Conservation (phyloP, 495 filamentous ascomycete species). For the Choiromyces venosus region DNA sequence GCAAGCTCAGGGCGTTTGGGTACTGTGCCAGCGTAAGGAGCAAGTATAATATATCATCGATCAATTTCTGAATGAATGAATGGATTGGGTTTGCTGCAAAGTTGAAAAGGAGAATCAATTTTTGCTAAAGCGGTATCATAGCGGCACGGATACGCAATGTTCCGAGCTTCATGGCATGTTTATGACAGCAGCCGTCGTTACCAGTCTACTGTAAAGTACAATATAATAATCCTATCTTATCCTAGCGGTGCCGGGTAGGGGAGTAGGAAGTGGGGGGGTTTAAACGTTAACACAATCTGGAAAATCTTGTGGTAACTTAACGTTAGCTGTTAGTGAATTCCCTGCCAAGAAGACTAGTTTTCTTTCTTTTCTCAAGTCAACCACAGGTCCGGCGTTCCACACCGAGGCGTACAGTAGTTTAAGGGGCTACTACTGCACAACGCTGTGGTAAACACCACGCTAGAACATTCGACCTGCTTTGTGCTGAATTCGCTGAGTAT, state of each 20-base stretch:
- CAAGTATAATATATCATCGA: background rate
- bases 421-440: background rate
- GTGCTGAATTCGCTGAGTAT: background rate
- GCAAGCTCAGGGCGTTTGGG: background rate
- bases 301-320: background rate
- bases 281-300: background rate
- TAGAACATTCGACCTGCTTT: background rate
- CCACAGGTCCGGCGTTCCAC: background rate
- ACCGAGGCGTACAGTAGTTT: background rate
- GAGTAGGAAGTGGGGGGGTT: background rate
- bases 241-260: background rate
- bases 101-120: background rate
- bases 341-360: background rate
- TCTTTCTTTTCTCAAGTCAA: background rate
- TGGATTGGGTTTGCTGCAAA: background rate
- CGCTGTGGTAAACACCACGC: background rate
- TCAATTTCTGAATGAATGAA: background rate
- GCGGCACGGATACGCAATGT: background rate
- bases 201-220: too few species aligned
- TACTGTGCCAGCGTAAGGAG: too few species aligned
- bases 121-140: background rate
- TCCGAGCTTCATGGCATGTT: background rate
- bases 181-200: background rate
- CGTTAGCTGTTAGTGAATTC: background rate
- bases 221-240: background rate